Percentiles rank a stretch among this genome's conserved stretches.
These are phyloP conservation scores for Erythrobasidium yunnanense DNA, from an alignment of 768 basidiomycete species.

Conservation along the genomic window DNA sequence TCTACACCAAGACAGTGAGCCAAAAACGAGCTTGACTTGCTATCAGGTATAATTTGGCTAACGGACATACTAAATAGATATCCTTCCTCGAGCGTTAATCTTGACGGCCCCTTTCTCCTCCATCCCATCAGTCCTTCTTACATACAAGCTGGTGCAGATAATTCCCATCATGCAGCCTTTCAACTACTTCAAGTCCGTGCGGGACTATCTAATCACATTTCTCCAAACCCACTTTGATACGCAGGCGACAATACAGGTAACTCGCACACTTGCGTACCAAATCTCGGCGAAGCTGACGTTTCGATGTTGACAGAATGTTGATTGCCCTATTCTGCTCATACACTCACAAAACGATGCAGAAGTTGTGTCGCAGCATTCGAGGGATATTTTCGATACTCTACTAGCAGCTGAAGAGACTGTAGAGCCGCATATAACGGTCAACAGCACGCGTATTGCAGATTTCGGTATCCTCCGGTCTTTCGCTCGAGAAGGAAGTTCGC, in stretches of 20 bases:
- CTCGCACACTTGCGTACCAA: not conserved
- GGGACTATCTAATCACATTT: constrained; percentile 8
- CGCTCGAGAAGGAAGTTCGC: not conserved
- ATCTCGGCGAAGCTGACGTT: not conserved
- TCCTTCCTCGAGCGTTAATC: constrained; percentile 6
- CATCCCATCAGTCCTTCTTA: constrained; percentile 15
- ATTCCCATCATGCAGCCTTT: constrained; percentile 18
- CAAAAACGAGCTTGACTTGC: not conserved
- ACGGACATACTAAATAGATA: not conserved
- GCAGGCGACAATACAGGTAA: not conserved
- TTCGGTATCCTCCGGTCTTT: not conserved
- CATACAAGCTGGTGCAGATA: constrained; percentile 17
- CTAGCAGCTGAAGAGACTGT: not conserved
- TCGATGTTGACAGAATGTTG: not conserved
- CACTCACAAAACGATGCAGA: constrained; percentile 7
- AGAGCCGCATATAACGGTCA: not conserved
- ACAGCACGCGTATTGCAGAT: not conserved
- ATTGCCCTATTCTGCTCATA: constrained; percentile 24
- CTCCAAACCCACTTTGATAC: constrained; percentile 20
- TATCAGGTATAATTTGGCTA: not conserved
- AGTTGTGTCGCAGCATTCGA: constrained; percentile 10
- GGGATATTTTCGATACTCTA: not conserved
- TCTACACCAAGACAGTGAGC: constrained; percentile 34
- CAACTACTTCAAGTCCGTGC: not conserved
- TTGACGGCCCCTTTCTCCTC: constrained; percentile 27